A percentile compares a stretch with the other conserved stretches of the same genome.
phyloP scores from a whole-genome alignment of 192 early-diverging fungal genomes.

The Lobosporangium transversale region DNA sequence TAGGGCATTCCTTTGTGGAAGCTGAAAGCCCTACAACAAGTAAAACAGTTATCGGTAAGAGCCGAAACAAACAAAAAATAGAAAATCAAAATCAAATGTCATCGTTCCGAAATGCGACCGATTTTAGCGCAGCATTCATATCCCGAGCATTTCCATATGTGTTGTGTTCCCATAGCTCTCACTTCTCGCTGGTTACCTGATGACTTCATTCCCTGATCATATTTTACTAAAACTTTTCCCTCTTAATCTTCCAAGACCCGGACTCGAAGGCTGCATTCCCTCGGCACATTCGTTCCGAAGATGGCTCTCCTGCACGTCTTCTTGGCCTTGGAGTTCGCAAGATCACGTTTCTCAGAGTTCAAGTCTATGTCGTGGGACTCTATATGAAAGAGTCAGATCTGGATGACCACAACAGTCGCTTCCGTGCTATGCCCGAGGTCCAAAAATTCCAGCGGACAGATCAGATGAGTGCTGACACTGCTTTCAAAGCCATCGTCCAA shows the following conservation, averaged over 20 bases:
- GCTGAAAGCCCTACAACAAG: slow-evolving; percentile 19
- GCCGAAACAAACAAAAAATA: neutral
- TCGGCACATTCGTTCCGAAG: slow-evolving; percentile 46
- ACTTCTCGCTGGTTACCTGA: neutral
- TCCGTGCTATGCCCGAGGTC: slow-evolving; percentile 47
- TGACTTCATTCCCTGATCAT: neutral
- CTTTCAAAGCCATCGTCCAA: slow-evolving; percentile 21
- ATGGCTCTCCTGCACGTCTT: slow-evolving; percentile 55
- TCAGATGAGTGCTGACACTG: slow-evolving; percentile 22
- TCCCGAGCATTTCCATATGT: no score
- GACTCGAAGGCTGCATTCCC: slow-evolving; percentile 54
- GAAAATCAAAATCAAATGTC: slow-evolving; percentile 9
- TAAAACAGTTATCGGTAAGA: slow-evolving; percentile 31
- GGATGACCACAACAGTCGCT: slow-evolving; percentile 43
- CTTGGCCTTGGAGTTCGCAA: slow-evolving; percentile 64
- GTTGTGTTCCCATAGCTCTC: neutral
- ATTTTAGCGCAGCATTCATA: no score
- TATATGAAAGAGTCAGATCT: slow-evolving; percentile 62
- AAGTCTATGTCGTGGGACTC: slow-evolving; percentile 64
- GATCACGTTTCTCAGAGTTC: slow-evolving; percentile 63
- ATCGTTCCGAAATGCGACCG: no score
- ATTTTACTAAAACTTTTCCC: neutral
- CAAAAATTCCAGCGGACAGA: slow-evolving; percentile 59
- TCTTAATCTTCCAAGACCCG: slow-evolving; percentile 39
- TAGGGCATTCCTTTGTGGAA: slow-evolving; percentile 25